Evolutionary conservation across 495 filamentous ascomycete genomes (phyloP).

Genomic region (Trypethelium eluteriae): DNA sequence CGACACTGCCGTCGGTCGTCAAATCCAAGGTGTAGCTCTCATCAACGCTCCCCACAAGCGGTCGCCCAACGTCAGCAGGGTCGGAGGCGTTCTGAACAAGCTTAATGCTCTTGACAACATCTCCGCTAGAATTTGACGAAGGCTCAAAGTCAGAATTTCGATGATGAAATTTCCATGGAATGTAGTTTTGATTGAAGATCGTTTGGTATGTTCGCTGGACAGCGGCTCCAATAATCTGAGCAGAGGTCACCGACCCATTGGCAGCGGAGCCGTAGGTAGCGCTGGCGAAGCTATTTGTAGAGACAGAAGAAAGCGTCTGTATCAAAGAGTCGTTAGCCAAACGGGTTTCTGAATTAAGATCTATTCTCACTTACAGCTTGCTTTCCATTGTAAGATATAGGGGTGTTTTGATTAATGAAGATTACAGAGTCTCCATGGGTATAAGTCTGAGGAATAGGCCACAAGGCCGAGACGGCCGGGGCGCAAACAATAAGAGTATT

Average conservation of each 20-base stretch:
- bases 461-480: constrained; percentile 41
- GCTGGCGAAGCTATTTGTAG: constrained; percentile 1
- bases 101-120: constrained; percentile 47
- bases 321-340: background rate
- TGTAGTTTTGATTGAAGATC: constrained; percentile 55
- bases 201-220: constrained; percentile 41
- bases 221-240: constrained; percentile 36
- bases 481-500: constrained; percentile 7
- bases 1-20: constrained; percentile 44
- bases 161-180: constrained; percentile 69
- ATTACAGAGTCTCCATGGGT: constrained; percentile 46
- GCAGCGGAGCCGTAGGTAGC: constrained; percentile 9
- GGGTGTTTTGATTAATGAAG: constrained; percentile 48
- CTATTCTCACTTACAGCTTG: constrained; percentile 11
- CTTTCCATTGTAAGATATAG: constrained; percentile 49
- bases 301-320: background rate
- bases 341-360: background rate
- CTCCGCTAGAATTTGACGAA: constrained; percentile 32
- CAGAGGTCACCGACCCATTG: constrained; percentile 16
- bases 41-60: constrained; percentile 54
- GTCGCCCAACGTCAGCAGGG: constrained; percentile 47
- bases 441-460: constrained; percentile 51
- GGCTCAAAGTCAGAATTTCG: constrained; percentile 57
- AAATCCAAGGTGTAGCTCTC: constrained; percentile 65
- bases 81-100: constrained; percentile 54